Conservation (phyloP, 2,329 filamentous ascomycete species). For the Trematosphaeria pertusa region DNA sequence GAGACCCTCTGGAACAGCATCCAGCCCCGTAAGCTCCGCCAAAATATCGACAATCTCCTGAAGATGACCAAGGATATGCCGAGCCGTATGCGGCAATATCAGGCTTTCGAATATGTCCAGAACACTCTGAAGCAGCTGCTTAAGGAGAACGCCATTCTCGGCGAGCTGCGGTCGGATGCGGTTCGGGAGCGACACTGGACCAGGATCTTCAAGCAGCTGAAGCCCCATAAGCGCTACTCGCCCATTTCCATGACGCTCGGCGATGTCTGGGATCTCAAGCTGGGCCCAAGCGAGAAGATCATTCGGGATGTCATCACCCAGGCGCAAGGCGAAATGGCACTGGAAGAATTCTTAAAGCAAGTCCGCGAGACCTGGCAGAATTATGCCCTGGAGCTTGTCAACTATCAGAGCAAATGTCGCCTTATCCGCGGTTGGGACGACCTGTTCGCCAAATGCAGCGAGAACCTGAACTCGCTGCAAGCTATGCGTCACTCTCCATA, state of each 20-base stretch:
- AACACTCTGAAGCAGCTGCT: conserved; percentile 85
- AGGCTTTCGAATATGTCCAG: conserved; percentile 99
- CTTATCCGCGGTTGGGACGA: conserved; percentile 98
- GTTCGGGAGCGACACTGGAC: conserved; percentile 96
- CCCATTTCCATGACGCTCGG: conserved; percentile 95
- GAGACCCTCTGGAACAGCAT: conserved; percentile 95
- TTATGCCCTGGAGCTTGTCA: conserved; percentile 91
- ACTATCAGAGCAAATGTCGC: conserved; percentile 97
- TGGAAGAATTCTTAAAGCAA: conserved; percentile 96
- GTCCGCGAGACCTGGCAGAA: conserved; percentile 97
- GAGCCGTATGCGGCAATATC: conserved; percentile 97
- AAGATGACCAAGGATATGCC: conserved; percentile 99
- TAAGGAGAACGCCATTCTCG: conserved; percentile 87
- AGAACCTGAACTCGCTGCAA: conserved; percentile 95
- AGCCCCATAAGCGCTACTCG: conserved; percentile 91
- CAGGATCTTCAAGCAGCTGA: conserved; percentile 96
- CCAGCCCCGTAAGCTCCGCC: conserved; percentile 89
- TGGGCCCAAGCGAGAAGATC: conserved; percentile 82
- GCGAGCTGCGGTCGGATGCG: conserved; percentile 93
- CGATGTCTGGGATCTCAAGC: conserved; percentile 96
- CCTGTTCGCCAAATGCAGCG: conserved; percentile 96
- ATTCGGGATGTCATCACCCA: conserved; percentile 94
- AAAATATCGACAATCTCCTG: conserved; percentile 87
- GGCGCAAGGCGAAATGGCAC: conserved; percentile 95
- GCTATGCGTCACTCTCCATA: conserved; percentile 99